A percentile compares a stretch with the other conserved stretches of the same genome.
These are phyloP conservation scores for Candida taoyuanica DNA, from an alignment of 805 yeast genomes.

Conservation along the genomic window DNA sequence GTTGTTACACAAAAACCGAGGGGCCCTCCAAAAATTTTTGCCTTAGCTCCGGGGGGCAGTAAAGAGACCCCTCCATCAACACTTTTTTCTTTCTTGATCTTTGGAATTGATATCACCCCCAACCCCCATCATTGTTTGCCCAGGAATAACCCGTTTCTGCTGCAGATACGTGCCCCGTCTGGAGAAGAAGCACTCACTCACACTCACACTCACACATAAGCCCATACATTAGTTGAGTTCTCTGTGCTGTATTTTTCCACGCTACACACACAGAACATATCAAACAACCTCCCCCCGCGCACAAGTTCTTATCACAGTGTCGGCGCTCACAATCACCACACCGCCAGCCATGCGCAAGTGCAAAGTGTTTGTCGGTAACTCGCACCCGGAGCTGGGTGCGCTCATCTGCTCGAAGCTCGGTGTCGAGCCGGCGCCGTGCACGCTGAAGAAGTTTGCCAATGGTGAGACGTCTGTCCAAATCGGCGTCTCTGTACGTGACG, in stretches of 20 bases:
- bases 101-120: no score
- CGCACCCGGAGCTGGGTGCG: conserved; percentile 92
- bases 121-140: no score
- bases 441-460: conserved; percentile 87
- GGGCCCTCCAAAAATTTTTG: no score
- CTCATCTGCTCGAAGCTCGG: conserved; percentile 89
- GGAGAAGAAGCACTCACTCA: no score
- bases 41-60: no score
- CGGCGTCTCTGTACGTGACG: conserved; percentile 93
- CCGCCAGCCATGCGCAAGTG: conserved; percentile 78
- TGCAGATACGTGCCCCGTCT: no score
- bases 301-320: conserved; percentile 6
- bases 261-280: conserved; percentile 1
- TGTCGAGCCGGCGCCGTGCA: conserved; percentile 89
- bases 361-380: conserved; percentile 92
- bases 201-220: no score
- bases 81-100: no score
- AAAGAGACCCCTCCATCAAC: no score
- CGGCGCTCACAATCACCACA: conserved; percentile 6
- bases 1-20: no score
- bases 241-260: background rate
- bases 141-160: no score
- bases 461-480: conserved; percentile 97
- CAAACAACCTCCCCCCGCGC: no score
- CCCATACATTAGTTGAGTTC: background rate